A percentile compares a stretch with the other conserved stretches of the same genome.
Evolutionary conservation across 305 asterid genomes (phyloP).

Genomic region (Rubia peregrina): DNA sequence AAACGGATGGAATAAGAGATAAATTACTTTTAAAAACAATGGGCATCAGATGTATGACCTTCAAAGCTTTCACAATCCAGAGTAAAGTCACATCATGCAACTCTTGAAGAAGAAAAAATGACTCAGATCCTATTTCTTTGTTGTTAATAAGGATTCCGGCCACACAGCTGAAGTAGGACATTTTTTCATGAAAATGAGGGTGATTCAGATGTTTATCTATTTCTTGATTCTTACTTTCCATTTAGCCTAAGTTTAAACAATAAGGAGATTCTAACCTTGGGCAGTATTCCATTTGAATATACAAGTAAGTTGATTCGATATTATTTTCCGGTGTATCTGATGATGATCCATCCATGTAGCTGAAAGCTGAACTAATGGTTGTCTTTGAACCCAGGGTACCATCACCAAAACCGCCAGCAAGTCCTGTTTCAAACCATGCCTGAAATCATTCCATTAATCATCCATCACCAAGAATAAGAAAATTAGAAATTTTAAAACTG

Average conservation of each 20-base stretch:
- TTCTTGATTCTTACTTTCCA: neutral
- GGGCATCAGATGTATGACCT: neutral
- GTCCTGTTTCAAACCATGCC: slow-evolving; percentile 98
- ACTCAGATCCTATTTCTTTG: neutral
- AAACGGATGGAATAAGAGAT: neutral
- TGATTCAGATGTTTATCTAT: neutral
- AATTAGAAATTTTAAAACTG: neutral
- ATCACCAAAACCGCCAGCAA: slow-evolving; percentile 46
- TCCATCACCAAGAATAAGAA: slow-evolving; percentile 16
- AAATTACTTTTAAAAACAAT: neutral
- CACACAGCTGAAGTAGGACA: neutral
- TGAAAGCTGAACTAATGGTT: slow-evolving; percentile 63
- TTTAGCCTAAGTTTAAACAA: no score
- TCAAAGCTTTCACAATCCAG: neutral
- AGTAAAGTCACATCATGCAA: neutral
- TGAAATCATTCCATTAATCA: slow-evolving; percentile 32
- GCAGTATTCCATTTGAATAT: slow-evolving; percentile 98
- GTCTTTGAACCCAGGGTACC: slow-evolving; percentile 54
- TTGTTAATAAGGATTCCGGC: no score
- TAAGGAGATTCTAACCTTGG: slow-evolving; percentile 50
- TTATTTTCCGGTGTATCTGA: slow-evolving; percentile 56
- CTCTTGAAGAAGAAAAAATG: neutral
- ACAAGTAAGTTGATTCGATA: slow-evolving; percentile 77
- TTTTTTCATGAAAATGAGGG: neutral
- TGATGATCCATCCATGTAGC: slow-evolving; percentile 52